Conservation (phyloP, 441 rosid genomes). For the Francoa sonchifolia region DNA sequence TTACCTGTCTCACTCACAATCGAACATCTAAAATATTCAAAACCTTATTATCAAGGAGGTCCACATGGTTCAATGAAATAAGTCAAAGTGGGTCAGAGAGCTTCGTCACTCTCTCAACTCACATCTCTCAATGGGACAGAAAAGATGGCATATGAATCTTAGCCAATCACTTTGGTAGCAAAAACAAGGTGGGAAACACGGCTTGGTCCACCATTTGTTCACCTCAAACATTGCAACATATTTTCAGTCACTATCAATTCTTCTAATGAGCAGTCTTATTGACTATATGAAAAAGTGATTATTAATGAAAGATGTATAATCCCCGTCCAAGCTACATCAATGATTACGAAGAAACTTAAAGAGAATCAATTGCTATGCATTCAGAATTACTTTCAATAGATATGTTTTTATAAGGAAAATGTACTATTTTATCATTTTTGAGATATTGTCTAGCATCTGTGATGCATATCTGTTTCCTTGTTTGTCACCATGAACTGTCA, state of each 20-base stretch:
- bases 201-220: slow-evolving; percentile 37
- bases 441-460: not conserved
- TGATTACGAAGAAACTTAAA: slow-evolving; percentile 5
- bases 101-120: slow-evolving; percentile 13
- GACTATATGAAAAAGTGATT: slow-evolving; percentile 1
- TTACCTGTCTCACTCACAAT: slow-evolving; percentile 11
- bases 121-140: slow-evolving; percentile 22
- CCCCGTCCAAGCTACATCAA: slow-evolving; percentile 19
- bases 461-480: not conserved
- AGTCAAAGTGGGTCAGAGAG: slow-evolving; percentile 16
- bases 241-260: slow-evolving; percentile 19
- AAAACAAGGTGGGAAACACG: slow-evolving; percentile 40
- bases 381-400: no score
- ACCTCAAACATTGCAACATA: slow-evolving; percentile 26
- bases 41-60: slow-evolving; percentile 16
- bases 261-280: slow-evolving; percentile 10
- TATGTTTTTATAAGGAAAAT: not conserved
- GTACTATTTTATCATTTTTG: not conserved
- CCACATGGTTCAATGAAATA: slow-evolving; percentile 16
- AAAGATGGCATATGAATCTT: slow-evolving; percentile 24
- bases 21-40: slow-evolving; percentile 12
- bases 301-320: slow-evolving; percentile 5
- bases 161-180: slow-evolving; percentile 18
- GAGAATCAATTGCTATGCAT: slow-evolving; percentile 1
- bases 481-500: not conserved